phyloP scores from a whole-genome alignment of 139 green algal genomes.

The Tetradesmus lagerheimii region DNA sequence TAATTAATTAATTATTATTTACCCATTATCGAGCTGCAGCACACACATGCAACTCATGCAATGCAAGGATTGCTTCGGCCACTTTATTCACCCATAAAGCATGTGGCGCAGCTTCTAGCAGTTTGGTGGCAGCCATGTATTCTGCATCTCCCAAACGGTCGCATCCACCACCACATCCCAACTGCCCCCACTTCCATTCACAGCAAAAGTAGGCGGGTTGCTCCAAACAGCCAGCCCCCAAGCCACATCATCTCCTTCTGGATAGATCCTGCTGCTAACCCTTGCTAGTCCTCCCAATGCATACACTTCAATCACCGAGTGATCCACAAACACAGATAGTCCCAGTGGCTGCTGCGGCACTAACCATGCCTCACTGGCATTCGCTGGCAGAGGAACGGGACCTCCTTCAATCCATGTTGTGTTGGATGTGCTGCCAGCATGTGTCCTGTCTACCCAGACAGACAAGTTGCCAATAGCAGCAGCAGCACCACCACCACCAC shows the following conservation, averaged over 20 bases:
- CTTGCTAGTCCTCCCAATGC: conserved; percentile 19
- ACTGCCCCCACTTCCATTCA: background rate
- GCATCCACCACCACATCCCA: background rate
- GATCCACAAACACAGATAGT: conserved; percentile 34
- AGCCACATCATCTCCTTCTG: conserved; percentile 10
- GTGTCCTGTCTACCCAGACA: conserved; percentile 21
- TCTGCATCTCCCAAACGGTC: conserved; percentile 9
- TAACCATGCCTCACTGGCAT: background rate
- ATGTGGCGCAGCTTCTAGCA: background rate
- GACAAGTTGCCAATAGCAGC: background rate
- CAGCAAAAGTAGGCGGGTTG: background rate
- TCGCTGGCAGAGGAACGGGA: background rate
- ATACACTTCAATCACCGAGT: conserved; percentile 39
- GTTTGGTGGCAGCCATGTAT: conserved; percentile 1
- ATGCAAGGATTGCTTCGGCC: too few species aligned
- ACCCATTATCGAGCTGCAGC: too few species aligned
- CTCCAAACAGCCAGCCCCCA: conserved; percentile 26
- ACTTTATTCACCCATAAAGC: background rate
- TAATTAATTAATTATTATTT: too few species aligned
- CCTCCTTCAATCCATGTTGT: background rate
- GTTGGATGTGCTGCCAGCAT: background rate
- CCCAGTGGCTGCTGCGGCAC: background rate
- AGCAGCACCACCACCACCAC: background rate
- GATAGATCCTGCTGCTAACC: conserved; percentile 30
- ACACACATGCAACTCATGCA: too few species aligned